Evolutionary conservation across 331 rosid genomes (phyloP).

Genomic region (Arachis monticola): DNA sequence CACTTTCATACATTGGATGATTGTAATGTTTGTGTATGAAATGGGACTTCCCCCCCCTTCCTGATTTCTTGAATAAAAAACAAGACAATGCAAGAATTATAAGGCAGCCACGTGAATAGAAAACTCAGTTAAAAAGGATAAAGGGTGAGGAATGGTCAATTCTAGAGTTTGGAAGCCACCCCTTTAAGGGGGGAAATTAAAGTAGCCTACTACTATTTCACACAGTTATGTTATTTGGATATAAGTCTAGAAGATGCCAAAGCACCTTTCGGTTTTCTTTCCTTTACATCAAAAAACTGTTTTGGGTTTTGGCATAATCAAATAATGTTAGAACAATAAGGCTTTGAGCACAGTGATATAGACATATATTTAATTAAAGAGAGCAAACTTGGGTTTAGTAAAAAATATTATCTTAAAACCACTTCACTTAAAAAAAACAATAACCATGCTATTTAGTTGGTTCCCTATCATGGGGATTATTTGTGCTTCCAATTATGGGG

Average conservation of each 20-base stretch:
- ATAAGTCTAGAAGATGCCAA: not conserved
- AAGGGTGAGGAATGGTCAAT: constrained; percentile 16
- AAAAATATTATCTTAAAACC: not conserved
- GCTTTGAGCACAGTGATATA: no score
- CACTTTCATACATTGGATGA: constrained; percentile 15
- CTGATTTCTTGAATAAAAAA: constrained; percentile 19
- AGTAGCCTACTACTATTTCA: not conserved
- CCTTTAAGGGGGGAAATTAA: not conserved
- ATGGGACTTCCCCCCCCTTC: constrained; percentile 12
- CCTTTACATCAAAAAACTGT: no score
- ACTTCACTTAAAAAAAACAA: no score
- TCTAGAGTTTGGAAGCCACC: constrained; percentile 24
- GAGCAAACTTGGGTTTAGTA: not conserved
- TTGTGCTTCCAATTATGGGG: no score
- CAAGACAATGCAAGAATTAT: constrained; percentile 11
- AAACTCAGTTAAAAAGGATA: constrained; percentile 21
- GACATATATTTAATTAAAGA: not conserved
- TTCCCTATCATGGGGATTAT: no score
- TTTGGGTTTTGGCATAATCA: no score
- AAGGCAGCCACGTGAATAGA: constrained; percentile 28
- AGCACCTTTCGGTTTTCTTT: no score
- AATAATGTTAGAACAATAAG: no score
- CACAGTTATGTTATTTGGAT: no score
- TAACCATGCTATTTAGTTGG: no score
- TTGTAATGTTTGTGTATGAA: constrained; percentile 2